Evolutionary conservation across 2,329 filamentous ascomycete species (phyloP).

Genomic region (Emergomyces orientalis): DNA sequence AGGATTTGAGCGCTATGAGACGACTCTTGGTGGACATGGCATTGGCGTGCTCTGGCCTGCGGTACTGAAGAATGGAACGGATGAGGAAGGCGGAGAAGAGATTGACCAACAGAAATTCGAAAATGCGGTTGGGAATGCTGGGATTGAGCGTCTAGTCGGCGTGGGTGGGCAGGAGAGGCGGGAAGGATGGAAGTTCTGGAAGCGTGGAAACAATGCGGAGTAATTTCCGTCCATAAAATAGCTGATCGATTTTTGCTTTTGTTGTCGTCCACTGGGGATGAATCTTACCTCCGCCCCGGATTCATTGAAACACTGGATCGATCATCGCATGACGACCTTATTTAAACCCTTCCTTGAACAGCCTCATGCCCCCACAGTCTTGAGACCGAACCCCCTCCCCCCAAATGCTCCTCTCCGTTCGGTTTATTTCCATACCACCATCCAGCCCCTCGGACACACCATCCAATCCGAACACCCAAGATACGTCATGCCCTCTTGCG

Average conservation of each 20-base stretch:
- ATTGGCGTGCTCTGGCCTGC: slow-evolving; percentile 93
- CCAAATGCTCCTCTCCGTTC: not conserved
- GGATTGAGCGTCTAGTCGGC: slow-evolving; percentile 78
- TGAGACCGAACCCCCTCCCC: not conserved
- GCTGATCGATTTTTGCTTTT: not conserved
- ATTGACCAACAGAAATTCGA: slow-evolving; percentile 87
- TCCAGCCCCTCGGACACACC: not conserved
- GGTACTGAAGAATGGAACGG: slow-evolving; percentile 73
- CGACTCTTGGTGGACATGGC: slow-evolving; percentile 83
- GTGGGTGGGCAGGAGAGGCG: slow-evolving; percentile 59
- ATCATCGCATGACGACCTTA: not conserved
- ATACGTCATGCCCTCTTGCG: not conserved
- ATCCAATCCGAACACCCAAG: not conserved
- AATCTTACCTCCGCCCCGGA: not conserved
- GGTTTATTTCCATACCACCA: not conserved
- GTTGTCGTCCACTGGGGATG: not conserved
- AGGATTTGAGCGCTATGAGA: slow-evolving; percentile 77
- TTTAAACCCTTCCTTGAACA: not conserved
- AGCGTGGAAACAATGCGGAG: slow-evolving; percentile 23
- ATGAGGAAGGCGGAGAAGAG: slow-evolving; percentile 76
- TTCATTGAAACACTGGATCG: not conserved
- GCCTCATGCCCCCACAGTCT: not conserved
- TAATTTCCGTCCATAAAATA: not conserved
- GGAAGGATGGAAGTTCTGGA: slow-evolving; percentile 84
- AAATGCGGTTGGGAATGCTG: slow-evolving; percentile 71